Conservation (phyloP, 23 red algal genomes). For the Agarophyton chilense region DNA sequence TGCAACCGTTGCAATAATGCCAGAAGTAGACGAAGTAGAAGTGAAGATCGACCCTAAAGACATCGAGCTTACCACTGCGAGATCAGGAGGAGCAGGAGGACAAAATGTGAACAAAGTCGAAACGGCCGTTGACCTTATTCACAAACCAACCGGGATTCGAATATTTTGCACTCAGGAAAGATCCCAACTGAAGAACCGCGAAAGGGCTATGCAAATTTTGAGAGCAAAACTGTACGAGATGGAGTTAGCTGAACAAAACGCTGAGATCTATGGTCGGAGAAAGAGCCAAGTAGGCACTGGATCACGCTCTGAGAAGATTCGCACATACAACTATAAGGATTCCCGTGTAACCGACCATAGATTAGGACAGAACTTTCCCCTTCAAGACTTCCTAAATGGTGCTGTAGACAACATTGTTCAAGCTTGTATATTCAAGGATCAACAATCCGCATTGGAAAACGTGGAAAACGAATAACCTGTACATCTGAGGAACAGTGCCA, state of each 20-base stretch:
- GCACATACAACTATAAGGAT: conserved; percentile 99
- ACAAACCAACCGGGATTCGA: conserved; percentile 96
- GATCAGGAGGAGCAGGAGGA: conserved; percentile 97
- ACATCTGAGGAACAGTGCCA: too few relatives aligned
- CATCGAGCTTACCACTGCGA: conserved; percentile 87
- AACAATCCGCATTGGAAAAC: conserved; percentile 75
- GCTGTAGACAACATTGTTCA: conserved; percentile 90
- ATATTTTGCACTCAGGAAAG: conserved; percentile 95
- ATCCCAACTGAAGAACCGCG: conserved; percentile 92
- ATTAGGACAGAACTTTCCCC: conserved; percentile 89
- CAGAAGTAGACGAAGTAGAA: conserved; percentile 96
- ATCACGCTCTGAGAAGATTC: conserved; percentile 95
- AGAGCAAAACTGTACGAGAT: conserved; percentile 99
- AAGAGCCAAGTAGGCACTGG: conserved; percentile 96
- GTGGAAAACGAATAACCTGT: conserved; percentile 32
- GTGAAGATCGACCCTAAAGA: conserved; percentile 98
- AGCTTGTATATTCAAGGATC: conserved; percentile 92
- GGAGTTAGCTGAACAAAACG: conserved; percentile 83
- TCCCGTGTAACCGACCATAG: conserved; percentile 92
- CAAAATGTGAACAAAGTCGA: conserved; percentile 99
- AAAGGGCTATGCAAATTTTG: conserved; percentile 98
- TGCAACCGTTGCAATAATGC: conserved; percentile 95
- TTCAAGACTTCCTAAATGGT: conserved; percentile 86
- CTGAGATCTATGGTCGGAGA: conserved; percentile 77
- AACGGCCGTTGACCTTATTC: conserved; percentile 94